Evolutionary conservation across 768 basidiomycete genomes (phyloP), one percentile per base, ranked within the genome.

Genomic region (Gautieria morchelliformis): DNA sequence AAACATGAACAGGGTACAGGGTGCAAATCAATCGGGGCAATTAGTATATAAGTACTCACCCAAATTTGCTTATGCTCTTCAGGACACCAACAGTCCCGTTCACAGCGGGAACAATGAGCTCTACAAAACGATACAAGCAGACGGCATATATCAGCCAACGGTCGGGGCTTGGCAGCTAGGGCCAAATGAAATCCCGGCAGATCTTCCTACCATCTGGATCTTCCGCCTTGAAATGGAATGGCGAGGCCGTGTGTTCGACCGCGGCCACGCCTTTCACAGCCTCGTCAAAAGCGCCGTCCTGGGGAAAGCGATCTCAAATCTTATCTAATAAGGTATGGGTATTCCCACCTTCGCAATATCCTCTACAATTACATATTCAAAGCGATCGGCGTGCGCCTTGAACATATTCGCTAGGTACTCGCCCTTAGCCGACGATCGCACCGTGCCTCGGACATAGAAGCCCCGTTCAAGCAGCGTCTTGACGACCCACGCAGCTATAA

Each of bases 221-320:
- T 2, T 61, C 53, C 1, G 59, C 62, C 15, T 53, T 57, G 48
- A 67, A 54, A 45, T 64, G 63, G 56, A 74, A 65, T 0, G 73
- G 72, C 11, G 74, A 70, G n/a, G 4, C 76, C 78, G 71, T 68
- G 63, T 80, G 79, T n/a, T n/a, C n/a, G n/a, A n/a, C n/a, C 3
- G 73, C 68, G n/a, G n/a, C n/a, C n/a, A n/a, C 75, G 4, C 74
- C 78, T 62, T 77, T 72, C 53, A 82, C 72, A 1, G 74, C 77
- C 32, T 77, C 74, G 49, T 79, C 74, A 56, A 82, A 78, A 0
- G 73, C 74, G 47, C 71, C 64, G 33, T 71, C 73, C 32, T 33
- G 17, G 2, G 4, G 3, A 27, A 46, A 46, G 8, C 33, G 24
- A 12, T 15, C 20, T 53, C 32, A 20, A 35, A 3, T 60, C 70